A percentile compares a stretch with the other conserved stretches of the same genome.
Conservation (phyloP, 306 rosid genomes). For the Inga laurina region DNA sequence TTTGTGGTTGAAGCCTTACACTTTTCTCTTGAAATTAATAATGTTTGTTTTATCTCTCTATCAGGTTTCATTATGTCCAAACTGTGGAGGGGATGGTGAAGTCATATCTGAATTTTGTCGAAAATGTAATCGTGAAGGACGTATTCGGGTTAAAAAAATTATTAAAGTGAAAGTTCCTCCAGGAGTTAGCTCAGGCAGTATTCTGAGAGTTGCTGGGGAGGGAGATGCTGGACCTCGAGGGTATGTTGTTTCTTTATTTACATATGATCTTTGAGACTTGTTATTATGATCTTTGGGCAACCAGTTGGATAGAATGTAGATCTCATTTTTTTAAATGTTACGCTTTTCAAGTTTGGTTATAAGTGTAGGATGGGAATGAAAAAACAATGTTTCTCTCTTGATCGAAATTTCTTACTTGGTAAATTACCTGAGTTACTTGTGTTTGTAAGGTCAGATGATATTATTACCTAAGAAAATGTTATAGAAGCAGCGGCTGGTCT, state of each 20-base stretch:
- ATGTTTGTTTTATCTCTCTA: constrained; percentile 15
- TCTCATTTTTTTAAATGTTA: too few relatives aligned
- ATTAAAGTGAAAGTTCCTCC: constrained; percentile 97
- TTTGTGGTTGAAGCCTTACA: background rate
- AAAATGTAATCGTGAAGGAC: constrained; percentile 91
- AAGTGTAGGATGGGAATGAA: background rate
- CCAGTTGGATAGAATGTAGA: background rate
- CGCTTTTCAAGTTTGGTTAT: background rate
- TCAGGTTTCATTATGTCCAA: constrained; percentile 93
- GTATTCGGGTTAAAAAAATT: constrained; percentile 75
- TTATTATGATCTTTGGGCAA: background rate
- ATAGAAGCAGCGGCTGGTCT: constrained; percentile 33
- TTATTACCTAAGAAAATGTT: constrained; percentile 24
- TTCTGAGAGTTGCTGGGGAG: constrained; percentile 91
- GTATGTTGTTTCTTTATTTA: constrained; percentile 50
- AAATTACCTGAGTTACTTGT: background rate
- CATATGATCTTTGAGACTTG: background rate
- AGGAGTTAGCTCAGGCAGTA: constrained; percentile 88
- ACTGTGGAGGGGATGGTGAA: constrained; percentile 94
- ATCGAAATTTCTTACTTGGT: constrained; percentile 9
- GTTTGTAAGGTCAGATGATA: constrained; percentile 15
- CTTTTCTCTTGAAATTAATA: constrained; percentile 15
- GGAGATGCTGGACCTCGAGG: constrained; percentile 95
- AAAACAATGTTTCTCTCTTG: background rate
- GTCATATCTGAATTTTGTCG: constrained; percentile 88